Conservation (phyloP, 225 moss, liverwort and hornwort species). For the Bryum argenteum region DNA sequence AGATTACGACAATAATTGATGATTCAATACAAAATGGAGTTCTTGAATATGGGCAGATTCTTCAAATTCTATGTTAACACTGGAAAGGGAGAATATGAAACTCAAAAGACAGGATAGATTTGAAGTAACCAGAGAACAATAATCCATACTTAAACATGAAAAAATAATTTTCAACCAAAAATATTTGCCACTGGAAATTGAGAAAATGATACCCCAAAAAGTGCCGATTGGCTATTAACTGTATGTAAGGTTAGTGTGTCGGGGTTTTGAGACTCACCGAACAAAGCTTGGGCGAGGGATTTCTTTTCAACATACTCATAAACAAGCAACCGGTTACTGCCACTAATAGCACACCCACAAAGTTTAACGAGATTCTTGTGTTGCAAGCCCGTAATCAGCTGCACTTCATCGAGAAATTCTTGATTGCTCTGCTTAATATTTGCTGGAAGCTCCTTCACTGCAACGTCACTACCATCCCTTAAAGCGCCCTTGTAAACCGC, state of each 20-base stretch:
- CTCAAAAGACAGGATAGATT: too few relatives aligned
- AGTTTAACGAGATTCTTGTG: constrained; percentile 67
- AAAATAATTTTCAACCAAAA: too few relatives aligned
- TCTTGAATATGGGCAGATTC: too few relatives aligned
- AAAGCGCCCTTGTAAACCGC: constrained; percentile 58
- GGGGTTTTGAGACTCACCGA: constrained; percentile 46
- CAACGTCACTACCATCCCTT: constrained; percentile 59
- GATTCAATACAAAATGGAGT: too few relatives aligned
- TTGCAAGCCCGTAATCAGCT: constrained; percentile 58
- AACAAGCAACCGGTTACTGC: constrained; percentile 56
- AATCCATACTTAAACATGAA: too few relatives aligned
- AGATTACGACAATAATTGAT: too few relatives aligned
- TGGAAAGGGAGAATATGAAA: too few relatives aligned
- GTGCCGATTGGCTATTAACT: too few relatives aligned
- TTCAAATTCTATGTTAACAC: too few relatives aligned
- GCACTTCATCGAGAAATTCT: constrained; percentile 68
- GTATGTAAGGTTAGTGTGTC: neutral
- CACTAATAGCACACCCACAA: constrained; percentile 67
- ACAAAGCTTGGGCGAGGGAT: constrained; percentile 63
- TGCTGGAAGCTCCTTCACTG: constrained; percentile 64
- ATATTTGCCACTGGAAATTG: too few relatives aligned
- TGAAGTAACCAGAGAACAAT: too few relatives aligned
- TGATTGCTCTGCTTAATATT: constrained; percentile 54
- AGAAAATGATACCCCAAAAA: too few relatives aligned
- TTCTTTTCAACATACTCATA: constrained; percentile 68